Conservation (phyloP, 2,329 filamentous ascomycete genomes). For the Monosporascus ibericus region DNA sequence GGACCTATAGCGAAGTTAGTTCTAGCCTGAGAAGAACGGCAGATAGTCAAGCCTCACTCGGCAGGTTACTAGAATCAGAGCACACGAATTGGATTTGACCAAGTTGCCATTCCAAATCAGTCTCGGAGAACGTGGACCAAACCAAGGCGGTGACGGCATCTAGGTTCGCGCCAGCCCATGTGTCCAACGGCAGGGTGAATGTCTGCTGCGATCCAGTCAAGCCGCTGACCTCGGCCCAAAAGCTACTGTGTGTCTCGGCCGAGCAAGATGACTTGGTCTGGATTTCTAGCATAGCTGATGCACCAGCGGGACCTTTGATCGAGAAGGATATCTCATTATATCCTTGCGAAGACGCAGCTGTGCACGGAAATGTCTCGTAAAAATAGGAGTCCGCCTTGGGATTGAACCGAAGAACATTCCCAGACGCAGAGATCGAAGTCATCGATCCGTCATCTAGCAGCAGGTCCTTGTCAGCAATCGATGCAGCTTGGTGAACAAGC, state of each 20-base stretch:
- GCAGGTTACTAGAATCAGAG: not conserved
- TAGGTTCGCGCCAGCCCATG: not conserved
- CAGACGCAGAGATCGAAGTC: constrained; percentile 10
- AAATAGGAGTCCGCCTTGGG: constrained; percentile 1
- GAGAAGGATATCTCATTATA: constrained; percentile 1
- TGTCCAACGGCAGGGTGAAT: constrained; percentile 1
- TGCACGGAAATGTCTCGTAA: constrained; percentile 2
- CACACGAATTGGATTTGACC: constrained; percentile 1
- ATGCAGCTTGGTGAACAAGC: not conserved
- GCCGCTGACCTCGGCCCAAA: not conserved
- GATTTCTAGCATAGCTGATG: not conserved
- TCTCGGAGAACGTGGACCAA: constrained; percentile 2
- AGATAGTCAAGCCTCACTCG: not conserved
- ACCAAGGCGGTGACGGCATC: constrained; percentile 1
- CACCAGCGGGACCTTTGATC: constrained; percentile 1
- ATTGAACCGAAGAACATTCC: constrained; percentile 3
- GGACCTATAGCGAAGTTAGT: not conserved
- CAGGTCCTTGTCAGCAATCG: not conserved
- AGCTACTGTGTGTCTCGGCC: not conserved
- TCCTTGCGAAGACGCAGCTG: not conserved
- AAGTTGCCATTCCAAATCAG: constrained; percentile 1
- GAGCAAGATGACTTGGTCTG: constrained; percentile 2
- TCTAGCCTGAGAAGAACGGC: not conserved
- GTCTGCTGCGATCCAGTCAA: constrained; percentile 3
- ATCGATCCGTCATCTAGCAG: not conserved